Evolutionary conservation across 2,329 filamentous ascomycete genomes (phyloP), one percentile per base, ranked within the genome.

Genomic region (Lachnellula cervina): DNA sequence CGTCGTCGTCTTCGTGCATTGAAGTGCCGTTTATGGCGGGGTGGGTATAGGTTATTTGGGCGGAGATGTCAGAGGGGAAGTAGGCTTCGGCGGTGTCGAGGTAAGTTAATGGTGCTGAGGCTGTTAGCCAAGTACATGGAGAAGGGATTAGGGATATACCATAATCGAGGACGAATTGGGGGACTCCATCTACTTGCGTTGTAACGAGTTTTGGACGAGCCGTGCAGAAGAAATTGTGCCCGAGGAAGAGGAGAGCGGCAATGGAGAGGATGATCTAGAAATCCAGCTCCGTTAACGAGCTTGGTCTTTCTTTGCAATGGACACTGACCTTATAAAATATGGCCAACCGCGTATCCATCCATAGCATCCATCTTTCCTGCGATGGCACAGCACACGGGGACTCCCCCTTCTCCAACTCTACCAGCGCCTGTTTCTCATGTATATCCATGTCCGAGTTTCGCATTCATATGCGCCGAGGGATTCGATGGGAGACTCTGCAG

Each of bases 81-180:
- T 78, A 80, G 28, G 66, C 61, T 57, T 81, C 79, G 57, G 71
- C 59, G 25, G 72, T 73, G 59, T 80, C 73, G 8, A 80, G 71
- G 71, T 76, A 80, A 35, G 80, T 71, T 4, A 80, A 58, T 7
- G 79, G 79, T 35, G 78, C 79, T 80, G 49, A 9, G 35, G 21
- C 3, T 19, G 2, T 19, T 25, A 16, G 13, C 11, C n/a, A 14
- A n/a, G 6, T 37, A 17, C 13, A 43, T 43, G 7, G 34, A 13
- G 11, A 38, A 42, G 42, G 11, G 9, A 14, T 32, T n/a, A n/a
- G 17, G 19, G 25, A 37, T 21, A 52, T 66, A 77, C 76, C 76
- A 64, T 77, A 77, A 49, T 75, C 72, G 13, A 75, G 59, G 19
- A 76, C 73, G 68, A 72, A 78, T 37, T 67, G 65, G 3, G 75